Percentiles rank a stretch among this genome's conserved stretches.
phyloP scores from a whole-genome alignment of 2,329 filamentous ascomycete species.

The Penicillium janthinellum region DNA sequence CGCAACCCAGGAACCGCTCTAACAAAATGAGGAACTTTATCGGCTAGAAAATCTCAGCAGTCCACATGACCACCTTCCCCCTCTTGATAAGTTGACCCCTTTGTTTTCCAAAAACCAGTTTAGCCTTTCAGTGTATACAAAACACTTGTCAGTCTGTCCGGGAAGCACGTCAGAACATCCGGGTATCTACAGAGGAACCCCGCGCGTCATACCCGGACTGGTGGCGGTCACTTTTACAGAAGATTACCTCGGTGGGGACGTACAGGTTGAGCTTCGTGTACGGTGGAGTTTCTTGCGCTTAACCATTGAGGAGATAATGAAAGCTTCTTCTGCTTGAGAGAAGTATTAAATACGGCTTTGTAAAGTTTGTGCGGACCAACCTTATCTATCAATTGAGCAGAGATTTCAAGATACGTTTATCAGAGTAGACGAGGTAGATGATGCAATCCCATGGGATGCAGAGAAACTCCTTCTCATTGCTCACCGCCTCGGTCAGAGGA shows the following conservation, averaged over 20 bases:
- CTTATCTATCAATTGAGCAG: not conserved
- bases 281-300: no score
- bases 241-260: conserved; percentile 13
- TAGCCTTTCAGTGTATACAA: not conserved
- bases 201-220: conserved; percentile 5
- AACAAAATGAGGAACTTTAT: not conserved
- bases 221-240: conserved; percentile 4
- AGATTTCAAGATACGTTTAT: not conserved
- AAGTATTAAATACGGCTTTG: not conserved
- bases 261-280: not conserved
- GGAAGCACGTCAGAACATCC: conserved; percentile 12
- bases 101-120: not conserved
- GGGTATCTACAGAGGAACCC: not conserved
- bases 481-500: conserved; percentile 21
- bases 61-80: conserved; percentile 6
- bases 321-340: not conserved
- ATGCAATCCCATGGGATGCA: conserved; percentile 23
- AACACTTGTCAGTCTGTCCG: not conserved
- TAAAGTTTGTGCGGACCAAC: no score
- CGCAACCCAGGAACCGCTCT: not conserved
- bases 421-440: not conserved
- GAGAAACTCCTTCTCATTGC: conserved; percentile 12
- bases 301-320: not conserved
- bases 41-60: not conserved
- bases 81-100: not conserved